Conservation (phyloP, 192 early-diverging fungal species). For the Backusella sp. region DNA sequence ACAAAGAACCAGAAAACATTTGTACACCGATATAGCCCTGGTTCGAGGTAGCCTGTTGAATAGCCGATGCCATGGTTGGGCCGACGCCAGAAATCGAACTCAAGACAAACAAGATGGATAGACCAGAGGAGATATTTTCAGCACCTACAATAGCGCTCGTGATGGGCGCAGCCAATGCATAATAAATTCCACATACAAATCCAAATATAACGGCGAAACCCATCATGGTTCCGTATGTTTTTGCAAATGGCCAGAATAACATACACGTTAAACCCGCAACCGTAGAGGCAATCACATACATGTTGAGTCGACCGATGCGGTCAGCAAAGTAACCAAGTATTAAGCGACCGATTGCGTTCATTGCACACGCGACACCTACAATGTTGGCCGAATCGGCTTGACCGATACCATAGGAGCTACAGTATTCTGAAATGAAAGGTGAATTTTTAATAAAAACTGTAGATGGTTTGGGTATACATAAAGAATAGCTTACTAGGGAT, state of each 20-base stretch:
- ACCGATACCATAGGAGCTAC: constrained; percentile 6
- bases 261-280: constrained; percentile 18
- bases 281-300: constrained; percentile 14
- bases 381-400: constrained; percentile 7
- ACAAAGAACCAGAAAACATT: constrained; percentile 24
- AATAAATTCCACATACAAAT: constrained; percentile 26
- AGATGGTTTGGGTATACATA: too few species aligned
- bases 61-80: constrained; percentile 23
- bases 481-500: constrained; percentile 27
- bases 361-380: constrained; percentile 20
- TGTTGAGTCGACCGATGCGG: constrained; percentile 28
- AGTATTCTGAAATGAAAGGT: constrained; percentile 10
- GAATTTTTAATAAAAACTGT: too few species aligned
- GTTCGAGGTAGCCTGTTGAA: constrained; percentile 10
- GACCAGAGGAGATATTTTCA: constrained; percentile 18
- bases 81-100: constrained; percentile 11
- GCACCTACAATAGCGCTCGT: constrained; percentile 22
- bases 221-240: constrained; percentile 16
- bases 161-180: constrained; percentile 30
- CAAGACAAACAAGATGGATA: constrained; percentile 19
- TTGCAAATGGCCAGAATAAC: constrained; percentile 29
- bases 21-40: constrained; percentile 24
- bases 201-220: constrained; percentile 30
- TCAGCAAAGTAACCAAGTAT: constrained; percentile 24
- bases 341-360: constrained; percentile 26